Evolutionary conservation across 345 rosid genomes (phyloP).

Genomic region (Nasturtium officinale): DNA sequence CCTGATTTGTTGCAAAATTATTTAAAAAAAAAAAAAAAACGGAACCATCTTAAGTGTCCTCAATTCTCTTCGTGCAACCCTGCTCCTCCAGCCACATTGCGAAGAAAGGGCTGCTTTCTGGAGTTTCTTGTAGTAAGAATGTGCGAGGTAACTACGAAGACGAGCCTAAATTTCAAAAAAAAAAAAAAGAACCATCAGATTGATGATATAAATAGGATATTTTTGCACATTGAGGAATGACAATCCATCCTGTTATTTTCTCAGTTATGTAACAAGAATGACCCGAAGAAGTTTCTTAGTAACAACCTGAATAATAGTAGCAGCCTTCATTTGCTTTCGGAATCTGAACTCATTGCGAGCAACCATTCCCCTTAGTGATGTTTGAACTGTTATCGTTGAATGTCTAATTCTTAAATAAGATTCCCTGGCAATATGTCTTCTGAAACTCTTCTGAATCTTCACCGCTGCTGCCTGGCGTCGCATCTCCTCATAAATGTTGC

Average conservation of each 20-base stretch:
- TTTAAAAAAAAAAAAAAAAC: conserved; percentile 12
- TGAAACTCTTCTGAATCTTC: conserved; percentile 88
- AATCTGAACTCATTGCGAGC: conserved; percentile 94
- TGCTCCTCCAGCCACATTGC: conserved; percentile 98
- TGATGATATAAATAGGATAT: conserved; percentile 1
- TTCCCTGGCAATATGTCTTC: conserved; percentile 62
- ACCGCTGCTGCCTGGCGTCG: conserved; percentile 85
- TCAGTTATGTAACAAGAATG: conserved; percentile 26
- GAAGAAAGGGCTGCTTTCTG: conserved; percentile 73
- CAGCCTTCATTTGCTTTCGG: conserved; percentile 91
- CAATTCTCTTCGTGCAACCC: conserved; percentile 92
- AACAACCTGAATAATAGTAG: conserved; percentile 81
- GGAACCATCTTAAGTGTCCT: conserved; percentile 88
- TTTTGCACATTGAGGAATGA: conserved; percentile 8
- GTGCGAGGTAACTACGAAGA: conserved; percentile 64
- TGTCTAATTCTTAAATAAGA: conserved; percentile 56
- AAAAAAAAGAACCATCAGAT: conserved; percentile 33
- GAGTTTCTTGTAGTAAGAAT: conserved; percentile 82
- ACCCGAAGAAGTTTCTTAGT: conserved; percentile 24
- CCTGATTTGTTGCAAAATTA: conserved; percentile 12
- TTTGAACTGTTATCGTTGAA: conserved; percentile 76
- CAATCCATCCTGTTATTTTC: conserved; percentile 7
- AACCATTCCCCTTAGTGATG: conserved; percentile 89
- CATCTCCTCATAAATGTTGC: conserved; percentile 81
- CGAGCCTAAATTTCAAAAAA: conserved; percentile 63